These are phyloP conservation scores for Hypoxylon sp. DNA, from an alignment of 2,329 filamentous ascomycete genomes.

Conservation along the genomic window DNA sequence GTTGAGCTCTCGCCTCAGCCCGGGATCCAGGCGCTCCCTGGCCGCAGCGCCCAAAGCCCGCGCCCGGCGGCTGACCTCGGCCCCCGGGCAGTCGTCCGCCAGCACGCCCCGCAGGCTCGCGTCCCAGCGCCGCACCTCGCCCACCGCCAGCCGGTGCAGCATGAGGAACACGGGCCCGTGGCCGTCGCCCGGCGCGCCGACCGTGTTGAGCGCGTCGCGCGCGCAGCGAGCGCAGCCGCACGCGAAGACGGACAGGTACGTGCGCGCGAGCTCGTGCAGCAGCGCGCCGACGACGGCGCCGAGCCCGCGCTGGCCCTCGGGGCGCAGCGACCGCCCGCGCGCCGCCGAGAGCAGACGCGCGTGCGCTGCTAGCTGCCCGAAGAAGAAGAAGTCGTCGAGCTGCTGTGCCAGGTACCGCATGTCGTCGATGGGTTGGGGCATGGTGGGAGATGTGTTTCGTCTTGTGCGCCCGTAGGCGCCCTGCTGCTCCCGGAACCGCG, in stretches of 20 bases:
- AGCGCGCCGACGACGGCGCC: constrained; percentile 20
- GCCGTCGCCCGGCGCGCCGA: constrained; percentile 18
- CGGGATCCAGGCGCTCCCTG: neutral
- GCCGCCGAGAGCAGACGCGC: constrained; percentile 11
- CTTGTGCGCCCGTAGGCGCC: constrained; percentile 3
- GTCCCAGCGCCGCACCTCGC: constrained; percentile 32
- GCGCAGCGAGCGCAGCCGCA: constrained; percentile 28
- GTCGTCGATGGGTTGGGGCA: neutral
- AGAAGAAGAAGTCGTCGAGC: constrained; percentile 38
- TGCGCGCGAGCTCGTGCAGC: constrained; percentile 36
- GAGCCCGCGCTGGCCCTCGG: too few species aligned
- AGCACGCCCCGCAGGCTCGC: constrained; percentile 11
- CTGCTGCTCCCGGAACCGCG: neutral
- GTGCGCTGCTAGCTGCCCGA: constrained; percentile 9
- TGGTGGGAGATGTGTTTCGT: neutral
- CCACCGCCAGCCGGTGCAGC: constrained; percentile 36
- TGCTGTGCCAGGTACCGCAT: constrained; percentile 4
- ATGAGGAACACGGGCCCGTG: constrained; percentile 37
- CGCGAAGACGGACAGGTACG: constrained; percentile 25
- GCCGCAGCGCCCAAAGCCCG: neutral
- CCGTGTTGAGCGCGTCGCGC: constrained; percentile 21
- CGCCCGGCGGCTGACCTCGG: constrained; percentile 14
- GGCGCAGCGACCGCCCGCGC: too few species aligned
- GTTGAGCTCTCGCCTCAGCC: neutral
- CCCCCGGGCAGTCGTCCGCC: constrained; percentile 29